These are phyloP conservation scores for Plasmodium adleri DNA, from an alignment of 169 alveolate genomes.

Conservation along the genomic window DNA sequence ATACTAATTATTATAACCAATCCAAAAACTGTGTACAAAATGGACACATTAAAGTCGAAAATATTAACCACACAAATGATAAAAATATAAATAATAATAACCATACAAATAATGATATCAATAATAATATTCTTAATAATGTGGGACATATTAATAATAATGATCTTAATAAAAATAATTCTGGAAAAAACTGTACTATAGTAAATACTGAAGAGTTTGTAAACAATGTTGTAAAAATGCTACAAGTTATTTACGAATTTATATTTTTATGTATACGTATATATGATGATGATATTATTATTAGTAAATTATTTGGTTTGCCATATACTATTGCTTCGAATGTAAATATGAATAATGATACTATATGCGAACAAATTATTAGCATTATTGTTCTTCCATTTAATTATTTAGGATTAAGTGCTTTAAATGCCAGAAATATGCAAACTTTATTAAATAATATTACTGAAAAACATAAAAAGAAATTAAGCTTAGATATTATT, in stretches of 20 bases:
- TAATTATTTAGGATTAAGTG: constrained; percentile 45
- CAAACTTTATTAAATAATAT: constrained; percentile 27
- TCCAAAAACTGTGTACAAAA: background rate
- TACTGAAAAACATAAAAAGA: constrained; percentile 51
- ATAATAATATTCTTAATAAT: constrained; percentile 2
- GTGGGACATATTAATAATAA: background rate
- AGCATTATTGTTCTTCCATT: constrained; percentile 60
- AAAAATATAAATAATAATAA: background rate
- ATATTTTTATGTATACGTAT: constrained; percentile 61
- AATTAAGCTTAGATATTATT: constrained; percentile 46
- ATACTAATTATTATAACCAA: background rate
- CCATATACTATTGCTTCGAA: constrained; percentile 52
- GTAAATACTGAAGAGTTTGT: constrained; percentile 7
- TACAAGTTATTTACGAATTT: constrained; percentile 65
- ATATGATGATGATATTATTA: constrained; percentile 27
- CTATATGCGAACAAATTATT: constrained; percentile 39
- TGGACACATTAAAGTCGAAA: background rate
- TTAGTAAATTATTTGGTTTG: constrained; percentile 29
- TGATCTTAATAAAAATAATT: constrained; percentile 4
- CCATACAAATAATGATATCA: background rate
- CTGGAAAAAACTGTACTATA: background rate
- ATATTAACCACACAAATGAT: background rate
- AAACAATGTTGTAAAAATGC: constrained; percentile 46
- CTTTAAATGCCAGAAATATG: constrained; percentile 47
- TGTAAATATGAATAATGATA: constrained; percentile 26